Conservation (phyloP, 2,329 filamentous ascomycete genomes). For the Aciculosporium take region DNA sequence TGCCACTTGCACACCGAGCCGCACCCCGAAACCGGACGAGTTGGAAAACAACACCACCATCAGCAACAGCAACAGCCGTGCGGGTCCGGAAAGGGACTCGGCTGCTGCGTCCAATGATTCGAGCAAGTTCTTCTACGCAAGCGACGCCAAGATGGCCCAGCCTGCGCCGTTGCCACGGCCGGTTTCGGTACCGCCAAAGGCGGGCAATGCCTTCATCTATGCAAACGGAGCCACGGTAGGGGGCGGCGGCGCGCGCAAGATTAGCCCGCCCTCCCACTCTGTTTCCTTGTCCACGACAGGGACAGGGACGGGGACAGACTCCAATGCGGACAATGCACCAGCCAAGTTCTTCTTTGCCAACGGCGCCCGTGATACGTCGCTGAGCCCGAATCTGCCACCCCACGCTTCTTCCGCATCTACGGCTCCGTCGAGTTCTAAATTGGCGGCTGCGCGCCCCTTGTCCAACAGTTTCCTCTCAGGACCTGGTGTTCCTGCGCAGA, state of each 20-base stretch:
- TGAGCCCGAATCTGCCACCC: slow-evolving; percentile 21
- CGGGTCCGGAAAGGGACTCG: slow-evolving; percentile 15
- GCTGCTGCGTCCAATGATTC: slow-evolving; percentile 16
- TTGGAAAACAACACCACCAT: slow-evolving; percentile 23
- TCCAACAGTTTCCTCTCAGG: slow-evolving; percentile 16
- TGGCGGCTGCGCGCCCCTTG: slow-evolving; percentile 25
- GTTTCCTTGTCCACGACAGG: slow-evolving; percentile 21
- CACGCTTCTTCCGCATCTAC: slow-evolving; percentile 30
- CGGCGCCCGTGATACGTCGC: slow-evolving; percentile 36
- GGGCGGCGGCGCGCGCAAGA: slow-evolving; percentile 22
- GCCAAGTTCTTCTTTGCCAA: slow-evolving; percentile 68
- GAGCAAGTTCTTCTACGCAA: slow-evolving; percentile 81
- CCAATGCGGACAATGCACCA: slow-evolving; percentile 25
- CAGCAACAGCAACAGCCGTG: slow-evolving; percentile 7
- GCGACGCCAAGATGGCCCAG: slow-evolving; percentile 46
- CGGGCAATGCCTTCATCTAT: slow-evolving; percentile 38
- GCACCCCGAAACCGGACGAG: slow-evolving; percentile 38
- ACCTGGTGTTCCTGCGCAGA: slow-evolving; percentile 15
- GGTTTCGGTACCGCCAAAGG: slow-evolving; percentile 29
- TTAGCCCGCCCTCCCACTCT: slow-evolving; percentile 15
- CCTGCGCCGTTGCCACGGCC: slow-evolving; percentile 23
- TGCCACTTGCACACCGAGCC: slow-evolving; percentile 48
- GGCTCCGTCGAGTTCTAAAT: slow-evolving; percentile 30
- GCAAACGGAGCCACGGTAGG: slow-evolving; percentile 35
- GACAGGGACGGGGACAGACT: too few relatives aligned